phyloP scores from a whole-genome alignment of 2,329 filamentous ascomycete genomes.

The Ophiosphaerella herpotricha region DNA sequence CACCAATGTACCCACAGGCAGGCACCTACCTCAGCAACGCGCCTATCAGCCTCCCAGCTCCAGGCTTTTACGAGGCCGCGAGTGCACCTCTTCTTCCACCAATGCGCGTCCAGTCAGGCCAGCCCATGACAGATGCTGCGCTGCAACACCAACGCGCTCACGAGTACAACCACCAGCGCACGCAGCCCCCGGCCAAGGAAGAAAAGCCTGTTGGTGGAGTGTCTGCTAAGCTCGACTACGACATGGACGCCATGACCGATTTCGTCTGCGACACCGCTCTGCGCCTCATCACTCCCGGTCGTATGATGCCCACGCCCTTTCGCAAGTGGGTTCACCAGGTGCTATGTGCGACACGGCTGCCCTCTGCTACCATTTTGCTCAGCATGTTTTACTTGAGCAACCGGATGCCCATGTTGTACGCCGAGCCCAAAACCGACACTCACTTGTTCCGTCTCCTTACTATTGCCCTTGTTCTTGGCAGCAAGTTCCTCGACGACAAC shows the following conservation, averaged over 20 bases:
- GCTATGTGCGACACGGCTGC: slow-evolving; percentile 84
- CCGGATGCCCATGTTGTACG: slow-evolving; percentile 75
- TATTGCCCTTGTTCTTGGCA: slow-evolving; percentile 81
- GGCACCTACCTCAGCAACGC: slow-evolving; percentile 46
- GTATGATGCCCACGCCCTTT: slow-evolving; percentile 71
- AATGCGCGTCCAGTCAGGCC: slow-evolving; percentile 49
- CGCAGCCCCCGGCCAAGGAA: slow-evolving; percentile 57
- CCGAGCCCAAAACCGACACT: slow-evolving; percentile 57
- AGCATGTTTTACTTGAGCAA: slow-evolving; percentile 88
- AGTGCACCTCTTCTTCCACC: slow-evolving; percentile 54
- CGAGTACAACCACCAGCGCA: slow-evolving; percentile 44
- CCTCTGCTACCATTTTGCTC: slow-evolving; percentile 87
- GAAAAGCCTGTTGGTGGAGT: slow-evolving; percentile 80
- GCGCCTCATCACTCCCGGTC: slow-evolving; percentile 67
- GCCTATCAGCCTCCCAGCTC: slow-evolving; percentile 41
- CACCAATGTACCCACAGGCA: slow-evolving; percentile 47
- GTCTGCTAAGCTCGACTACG: slow-evolving; percentile 92
- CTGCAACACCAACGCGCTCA: slow-evolving; percentile 49
- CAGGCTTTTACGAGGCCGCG: slow-evolving; percentile 52
- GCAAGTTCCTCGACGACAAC: slow-evolving; percentile 96
- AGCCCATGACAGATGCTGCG: slow-evolving; percentile 42
- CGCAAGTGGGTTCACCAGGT: slow-evolving; percentile 93
- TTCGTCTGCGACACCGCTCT: slow-evolving; percentile 90
- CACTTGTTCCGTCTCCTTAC: slow-evolving; percentile 89
- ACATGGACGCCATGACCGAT: slow-evolving; percentile 94